phyloP scores from a whole-genome alignment of 495 filamentous ascomycete genomes.

The Penicillium tannophilum region DNA sequence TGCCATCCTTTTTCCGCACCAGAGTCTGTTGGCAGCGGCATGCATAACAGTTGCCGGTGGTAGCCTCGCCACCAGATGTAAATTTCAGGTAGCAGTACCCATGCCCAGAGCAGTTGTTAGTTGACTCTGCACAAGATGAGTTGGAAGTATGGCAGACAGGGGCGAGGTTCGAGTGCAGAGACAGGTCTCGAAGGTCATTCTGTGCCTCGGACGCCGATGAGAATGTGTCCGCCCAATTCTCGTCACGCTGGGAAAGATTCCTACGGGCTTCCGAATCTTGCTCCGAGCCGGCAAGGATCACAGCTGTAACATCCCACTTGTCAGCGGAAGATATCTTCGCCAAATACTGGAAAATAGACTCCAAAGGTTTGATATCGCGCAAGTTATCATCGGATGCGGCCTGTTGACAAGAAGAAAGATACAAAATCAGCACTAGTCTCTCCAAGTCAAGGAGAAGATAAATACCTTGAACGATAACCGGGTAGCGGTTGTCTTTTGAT shows the following conservation, averaged over 20 bases:
- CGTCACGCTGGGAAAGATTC: conserved; percentile 6
- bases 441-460: not conserved
- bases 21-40: conserved; percentile 68
- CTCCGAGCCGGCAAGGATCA: conserved; percentile 22
- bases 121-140: conserved; percentile 60
- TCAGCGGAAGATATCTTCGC: conserved; percentile 16
- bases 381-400: not conserved
- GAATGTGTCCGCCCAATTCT: not conserved
- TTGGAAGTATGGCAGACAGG: conserved; percentile 64
- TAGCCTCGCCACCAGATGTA: conserved; percentile 32
- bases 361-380: conserved; percentile 15
- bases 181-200: conserved; percentile 6
- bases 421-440: not conserved
- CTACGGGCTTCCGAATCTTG: conserved; percentile 5
- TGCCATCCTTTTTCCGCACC: conserved; percentile 48
- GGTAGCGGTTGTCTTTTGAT: conserved; percentile 16
- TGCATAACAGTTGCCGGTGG: conserved; percentile 63
- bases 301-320: conserved; percentile 23
- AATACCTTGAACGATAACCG: conserved; percentile 35
- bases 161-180: conserved; percentile 26
- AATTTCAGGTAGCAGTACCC: conserved; percentile 69
- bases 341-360: conserved; percentile 26
- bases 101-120: conserved; percentile 74
- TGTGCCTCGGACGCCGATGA: conserved; percentile 6
- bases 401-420: not conserved